phyloP scores from a whole-genome alignment of 2,329 filamentous ascomycete species.

The Talaromyces rugulosus region DNA sequence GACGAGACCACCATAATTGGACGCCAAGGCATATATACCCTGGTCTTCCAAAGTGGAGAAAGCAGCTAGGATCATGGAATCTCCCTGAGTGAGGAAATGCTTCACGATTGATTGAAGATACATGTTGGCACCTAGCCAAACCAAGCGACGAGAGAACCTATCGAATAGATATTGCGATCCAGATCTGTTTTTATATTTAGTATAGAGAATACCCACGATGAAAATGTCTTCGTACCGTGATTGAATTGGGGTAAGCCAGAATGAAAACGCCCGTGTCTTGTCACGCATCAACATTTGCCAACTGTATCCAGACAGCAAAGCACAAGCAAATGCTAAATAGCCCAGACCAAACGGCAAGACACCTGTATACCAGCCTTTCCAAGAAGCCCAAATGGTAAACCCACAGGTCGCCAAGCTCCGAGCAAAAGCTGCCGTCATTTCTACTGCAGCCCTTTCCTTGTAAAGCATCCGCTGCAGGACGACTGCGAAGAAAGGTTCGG shows the following conservation, averaged over 20 bases:
- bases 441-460: constrained; percentile 73
- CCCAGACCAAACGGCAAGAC: constrained; percentile 86
- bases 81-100: constrained; percentile 89
- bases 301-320: constrained; percentile 67
- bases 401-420: constrained; percentile 73
- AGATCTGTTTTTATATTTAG: constrained; percentile 16
- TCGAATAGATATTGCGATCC: constrained; percentile 48
- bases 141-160: constrained; percentile 65
- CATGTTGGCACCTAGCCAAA: constrained; percentile 73
- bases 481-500: constrained; percentile 85
- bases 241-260: constrained; percentile 50
- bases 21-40: constrained; percentile 86
- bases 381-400: constrained; percentile 61
- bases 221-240: constrained; percentile 32
- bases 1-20: constrained; percentile 87
- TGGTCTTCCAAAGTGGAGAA: constrained; percentile 76
- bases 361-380: constrained; percentile 55
- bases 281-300: constrained; percentile 58
- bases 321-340: constrained; percentile 69
- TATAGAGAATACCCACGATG: background rate
- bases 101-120: constrained; percentile 87
- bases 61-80: constrained; percentile 78
- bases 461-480: constrained; percentile 79
- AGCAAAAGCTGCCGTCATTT: constrained; percentile 73
- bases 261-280: constrained; percentile 60